Evolutionary conservation across 1,139 yeast species (phyloP), one percentile per base, ranked within the genome.

Genomic region (Yamadazyma diospyri): DNA sequence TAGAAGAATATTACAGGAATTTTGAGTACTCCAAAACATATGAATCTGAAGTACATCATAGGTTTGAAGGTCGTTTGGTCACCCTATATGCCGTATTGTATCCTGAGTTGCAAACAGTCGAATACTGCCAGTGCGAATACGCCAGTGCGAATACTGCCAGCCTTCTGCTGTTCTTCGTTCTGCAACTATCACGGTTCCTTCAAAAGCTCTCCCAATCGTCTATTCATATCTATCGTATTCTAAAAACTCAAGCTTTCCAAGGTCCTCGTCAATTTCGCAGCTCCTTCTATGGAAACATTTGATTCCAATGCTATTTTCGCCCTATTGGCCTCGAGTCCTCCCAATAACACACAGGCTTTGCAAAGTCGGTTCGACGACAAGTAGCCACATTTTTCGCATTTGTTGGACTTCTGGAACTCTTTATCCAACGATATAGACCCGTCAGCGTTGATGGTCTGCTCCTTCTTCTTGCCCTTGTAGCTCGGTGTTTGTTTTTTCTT

Each of bases 341-440:
- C 88, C 30, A 94, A 62, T 25, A 92, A 64, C 41, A 85, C 76
- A 60, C 99, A 92, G 0, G 98, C 98, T 59, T 92, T 92, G 61
- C 99, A 92, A 9, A 88, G 75, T 48, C 65, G 74, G 54, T 92
- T 92, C 41, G 94, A 84, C 0, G 97, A 85, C 27, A 94, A 62
- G 53, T 92, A 92, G 0, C 97, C 97, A 61, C 99, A 92, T 41
- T 80, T 77, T 43, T 81, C 87, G 61, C 99, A 92, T 37, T 76
- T 68, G 47, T 80, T 81, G 3, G 88, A 87, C 47, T 79, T 85
- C 13, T 61, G 64, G 43, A 64, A 70, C 21, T 53, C 59, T 19
- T 48, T 48, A 20, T 41, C 40, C 23, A 78, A 49, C 0, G 73
- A 60, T 0, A 79, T 78, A 0, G 83, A 66, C 0, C 89, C 88